Evolutionary conservation across 345 rosid species (phyloP), one percentile per base, ranked within the genome.

Genomic region (Lumnitzera racemosa): DNA sequence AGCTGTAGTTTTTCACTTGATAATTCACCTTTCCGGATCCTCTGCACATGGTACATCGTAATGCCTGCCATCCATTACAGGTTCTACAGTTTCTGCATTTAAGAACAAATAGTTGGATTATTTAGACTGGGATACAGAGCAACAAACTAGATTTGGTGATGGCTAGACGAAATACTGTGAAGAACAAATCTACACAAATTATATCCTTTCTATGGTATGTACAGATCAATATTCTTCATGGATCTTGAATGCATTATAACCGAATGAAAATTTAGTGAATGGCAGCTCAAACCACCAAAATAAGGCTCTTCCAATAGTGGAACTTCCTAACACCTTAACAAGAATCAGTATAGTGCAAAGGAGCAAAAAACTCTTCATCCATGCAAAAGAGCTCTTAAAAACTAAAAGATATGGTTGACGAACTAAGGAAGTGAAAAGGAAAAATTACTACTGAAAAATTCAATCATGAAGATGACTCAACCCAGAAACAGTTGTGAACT

Each of bases 21-120:
- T 80, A 91, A 14, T 75, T 83, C 72, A 89, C 96, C 72, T 70
- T 78, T 74, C 98, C 98, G 14, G 87, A 81, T 71, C 98, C 96
- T 83, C 77, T 80, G 78, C 98, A 91, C 96, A 83, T 86, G 48
- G 85, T 79, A 71, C 98, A 91, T 46, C 88, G 76, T 73, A 89
- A 74, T 41, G 96, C 96, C 63, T 81, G 95, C 96, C 98, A 91
- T 46, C 96, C 96, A 60, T 70, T 86, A 74, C 98, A 91, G 53
- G 91, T 81, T 24, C 67, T 73, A 72, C 95, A 88, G 66, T 88
- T 76, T 83, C 98, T 91, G 70, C 75, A 78, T 61, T 53, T 52
- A 48, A 52, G 49, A 46, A 59, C 62, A 53, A 57, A 67, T 55
- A 15, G 31, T 47, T 29, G 15, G 24, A 16, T 63, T 41, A 63